Percentiles rank a stretch among this genome's conserved stretches.
phyloP scores from a whole-genome alignment of 345 rosid species.

The Salix suchowensis region DNA sequence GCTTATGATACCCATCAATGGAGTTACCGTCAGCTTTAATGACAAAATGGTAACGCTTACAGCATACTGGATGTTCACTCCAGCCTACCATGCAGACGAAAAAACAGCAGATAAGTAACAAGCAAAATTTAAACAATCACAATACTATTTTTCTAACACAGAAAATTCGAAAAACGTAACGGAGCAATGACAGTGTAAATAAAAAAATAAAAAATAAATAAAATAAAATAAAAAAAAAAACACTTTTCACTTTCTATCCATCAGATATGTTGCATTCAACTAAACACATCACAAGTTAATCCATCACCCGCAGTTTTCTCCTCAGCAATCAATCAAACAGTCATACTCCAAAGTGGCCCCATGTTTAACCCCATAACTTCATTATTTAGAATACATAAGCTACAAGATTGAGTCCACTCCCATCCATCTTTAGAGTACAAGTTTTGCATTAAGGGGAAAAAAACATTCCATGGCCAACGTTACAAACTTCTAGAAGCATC shows the following conservation, averaged over 20 bases:
- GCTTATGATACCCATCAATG: slow-evolving; percentile 48
- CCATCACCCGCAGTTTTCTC: not conserved
- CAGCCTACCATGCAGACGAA: slow-evolving; percentile 33
- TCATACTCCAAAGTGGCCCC: not conserved
- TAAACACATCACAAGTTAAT: not conserved
- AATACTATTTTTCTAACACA: not conserved
- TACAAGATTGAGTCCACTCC: not conserved
- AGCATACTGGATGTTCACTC: slow-evolving; percentile 67
- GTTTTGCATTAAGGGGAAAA: not conserved
- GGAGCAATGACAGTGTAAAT: not conserved
- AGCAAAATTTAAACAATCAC: not conserved
- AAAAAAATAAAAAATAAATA: too few relatives aligned
- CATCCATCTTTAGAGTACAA: not conserved
- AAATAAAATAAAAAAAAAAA: not conserved
- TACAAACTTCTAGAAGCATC: not conserved
- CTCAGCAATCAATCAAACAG: not conserved
- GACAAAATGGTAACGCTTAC: slow-evolving; percentile 66
- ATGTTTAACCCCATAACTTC: not conserved
- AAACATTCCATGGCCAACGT: not conserved
- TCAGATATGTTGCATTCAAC: not conserved
- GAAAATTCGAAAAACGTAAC: not conserved
- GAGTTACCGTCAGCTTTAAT: slow-evolving; percentile 59
- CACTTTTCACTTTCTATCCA: not conserved
- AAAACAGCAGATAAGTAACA: not conserved
- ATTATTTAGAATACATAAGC: not conserved